Percentiles rank a stretch among this genome's conserved stretches.
Evolutionary conservation across 2,329 filamentous ascomycete species (phyloP).

Genomic region (Trichoderma asperellum): DNA sequence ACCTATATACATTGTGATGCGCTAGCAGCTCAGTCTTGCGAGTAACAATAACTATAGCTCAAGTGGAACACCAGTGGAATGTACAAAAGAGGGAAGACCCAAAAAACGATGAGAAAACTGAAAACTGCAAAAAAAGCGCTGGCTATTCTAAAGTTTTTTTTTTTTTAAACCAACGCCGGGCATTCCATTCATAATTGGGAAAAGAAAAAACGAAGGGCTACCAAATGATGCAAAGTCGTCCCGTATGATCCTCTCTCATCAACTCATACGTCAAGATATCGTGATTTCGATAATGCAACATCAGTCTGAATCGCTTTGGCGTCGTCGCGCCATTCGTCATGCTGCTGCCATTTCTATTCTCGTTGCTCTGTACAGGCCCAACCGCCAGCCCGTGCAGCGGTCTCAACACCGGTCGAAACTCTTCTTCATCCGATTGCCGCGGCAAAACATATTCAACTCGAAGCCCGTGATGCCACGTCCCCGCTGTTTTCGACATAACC

Average conservation of each 20-base stretch:
- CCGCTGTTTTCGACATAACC: constrained; percentile 30
- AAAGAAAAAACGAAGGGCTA: neutral
- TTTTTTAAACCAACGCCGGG: neutral
- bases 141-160: neutral
- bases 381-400: constrained; percentile 70
- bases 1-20: neutral
- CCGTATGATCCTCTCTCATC: constrained; percentile 47
- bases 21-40: neutral
- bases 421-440: constrained; percentile 50
- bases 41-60: neutral
- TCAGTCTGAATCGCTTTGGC: constrained; percentile 63
- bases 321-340: constrained; percentile 33
- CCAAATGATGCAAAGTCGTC: constrained; percentile 45
- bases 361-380: constrained; percentile 59
- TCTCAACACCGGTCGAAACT: constrained; percentile 48
- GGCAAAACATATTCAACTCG: constrained; percentile 60
- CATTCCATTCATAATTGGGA: neutral
- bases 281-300: constrained; percentile 74
- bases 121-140: neutral
- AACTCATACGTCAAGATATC: constrained; percentile 72
- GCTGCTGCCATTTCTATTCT: constrained; percentile 34
- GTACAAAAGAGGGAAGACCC: neutral
- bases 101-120: neutral
- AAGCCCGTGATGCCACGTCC: constrained; percentile 49
- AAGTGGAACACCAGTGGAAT: neutral